Base-by-base conservation (phyloP, 331 rosid genomes). In the Dryas integrifolia region DNA sequence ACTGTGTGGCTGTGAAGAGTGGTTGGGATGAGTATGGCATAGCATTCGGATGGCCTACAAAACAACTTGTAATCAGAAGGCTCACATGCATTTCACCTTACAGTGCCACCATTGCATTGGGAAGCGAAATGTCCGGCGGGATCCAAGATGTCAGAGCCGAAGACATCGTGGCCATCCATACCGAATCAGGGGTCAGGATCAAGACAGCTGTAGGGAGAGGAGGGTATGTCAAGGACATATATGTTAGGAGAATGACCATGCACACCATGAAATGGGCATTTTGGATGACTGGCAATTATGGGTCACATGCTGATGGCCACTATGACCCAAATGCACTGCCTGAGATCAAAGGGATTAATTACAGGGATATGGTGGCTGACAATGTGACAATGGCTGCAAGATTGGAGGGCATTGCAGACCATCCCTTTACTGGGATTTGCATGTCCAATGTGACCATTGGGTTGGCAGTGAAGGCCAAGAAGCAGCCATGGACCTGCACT, bases 1-100 rank as follows among this genome's bases (percentile, higher is more conserved):
- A 86, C 26, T 86, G 88, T 13, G 84, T 86, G 47, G 90, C 90
- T 5, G 84, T 86, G 2, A 86, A 86, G 86, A 83, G 90, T 51
- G 86, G 90, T 1, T 83, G 90, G 90, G 90, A 83, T 24, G 90
- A 86, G 82, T 86, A 83, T 7, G 88, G 90, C 68, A 83, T 86
- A 58, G 58, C 79, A 44, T 86, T 73, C 7, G 86, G 81, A 26
- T 14, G 65, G 86, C 88, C 90, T 9, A 86, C 84, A 8, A 82
- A 81, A 40, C 87, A 86, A 9, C 73, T 86, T 8, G 30, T 86
- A 12, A 66, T 86, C 84, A 72, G 88, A 53, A 76, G 86, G 50
- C 82, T 86, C 70, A 75, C 86, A 0, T 83, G 90, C 79, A 76
- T 86, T 52, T 86, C 90, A 9, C 90, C 90, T 0, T 81, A 80